Evolutionary conservation across 371 early-diverging fungal genomes (phyloP).

Genomic region (Rozella allomycis): DNA sequence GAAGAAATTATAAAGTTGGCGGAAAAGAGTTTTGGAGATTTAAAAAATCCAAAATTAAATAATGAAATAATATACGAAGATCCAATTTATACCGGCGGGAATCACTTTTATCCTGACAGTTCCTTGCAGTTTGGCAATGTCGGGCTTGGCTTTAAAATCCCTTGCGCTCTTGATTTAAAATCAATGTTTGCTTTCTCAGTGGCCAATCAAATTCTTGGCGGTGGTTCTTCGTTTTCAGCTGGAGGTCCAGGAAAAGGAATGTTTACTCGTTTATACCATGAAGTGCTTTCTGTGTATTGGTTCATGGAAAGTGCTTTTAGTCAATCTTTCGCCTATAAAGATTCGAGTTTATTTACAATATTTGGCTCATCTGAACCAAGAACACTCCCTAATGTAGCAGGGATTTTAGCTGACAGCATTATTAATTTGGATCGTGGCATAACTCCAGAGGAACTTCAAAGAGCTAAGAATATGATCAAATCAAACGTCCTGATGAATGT

Average conservation of each 20-base stretch:
- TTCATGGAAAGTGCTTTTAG: conserved; percentile 75
- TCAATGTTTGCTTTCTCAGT: conserved; percentile 77
- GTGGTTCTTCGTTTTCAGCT: conserved; percentile 88
- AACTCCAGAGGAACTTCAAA: conserved; percentile 32
- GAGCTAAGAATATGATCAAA: conserved; percentile 90
- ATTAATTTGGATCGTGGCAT: conserved; percentile 38
- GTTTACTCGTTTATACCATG: conserved; percentile 85
- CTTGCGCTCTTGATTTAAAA: conserved; percentile 54
- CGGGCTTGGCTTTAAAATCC: conserved; percentile 67
- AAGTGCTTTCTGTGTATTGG: conserved; percentile 72
- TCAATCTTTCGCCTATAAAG: conserved; percentile 71
- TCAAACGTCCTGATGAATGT: conserved; percentile 74
- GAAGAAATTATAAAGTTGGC: conserved; percentile 51
- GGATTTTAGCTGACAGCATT: conserved; percentile 53
- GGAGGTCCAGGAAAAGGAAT: conserved; percentile 97
- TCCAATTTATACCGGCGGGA: conserved; percentile 12
- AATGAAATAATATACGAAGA: conserved; percentile 7
- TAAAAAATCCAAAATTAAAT: conserved; percentile 14
- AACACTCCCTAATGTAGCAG: conserved; percentile 23
- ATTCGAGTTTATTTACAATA: conserved; percentile 80
- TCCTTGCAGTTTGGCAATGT: conserved; percentile 55
- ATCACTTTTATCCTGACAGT: conserved; percentile 26
- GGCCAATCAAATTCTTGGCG: conserved; percentile 72
- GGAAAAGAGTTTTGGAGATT: conserved; percentile 34
- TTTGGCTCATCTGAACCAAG: conserved; percentile 51